Evolutionary conservation across 345 rosid species (phyloP).

Genomic region (Linum tenue): DNA sequence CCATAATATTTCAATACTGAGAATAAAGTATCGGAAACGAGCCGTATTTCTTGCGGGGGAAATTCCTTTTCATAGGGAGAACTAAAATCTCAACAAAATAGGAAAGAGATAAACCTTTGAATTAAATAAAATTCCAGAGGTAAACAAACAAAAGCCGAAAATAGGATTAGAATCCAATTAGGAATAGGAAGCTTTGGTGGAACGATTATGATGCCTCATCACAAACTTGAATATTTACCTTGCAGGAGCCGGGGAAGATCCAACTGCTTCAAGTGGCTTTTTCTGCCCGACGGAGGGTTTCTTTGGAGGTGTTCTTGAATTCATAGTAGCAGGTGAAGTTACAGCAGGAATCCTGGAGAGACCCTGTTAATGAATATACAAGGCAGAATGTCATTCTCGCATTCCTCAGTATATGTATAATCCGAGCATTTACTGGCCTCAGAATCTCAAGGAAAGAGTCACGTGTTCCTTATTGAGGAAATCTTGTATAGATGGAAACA

Average conservation of each 20-base stretch:
- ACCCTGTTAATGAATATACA: constrained; percentile 28
- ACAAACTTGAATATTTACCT: constrained; percentile 31
- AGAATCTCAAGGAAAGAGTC: background rate
- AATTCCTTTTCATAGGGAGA: no score
- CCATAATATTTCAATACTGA: no score
- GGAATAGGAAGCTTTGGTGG: background rate
- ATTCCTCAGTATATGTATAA: background rate
- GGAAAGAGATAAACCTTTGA: no score
- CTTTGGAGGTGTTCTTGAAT: constrained; percentile 52
- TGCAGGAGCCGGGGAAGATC: constrained; percentile 64
- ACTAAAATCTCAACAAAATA: no score
- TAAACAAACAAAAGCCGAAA: no score
- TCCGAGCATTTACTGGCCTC: background rate
- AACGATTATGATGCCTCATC: background rate
- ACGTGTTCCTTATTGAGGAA: background rate
- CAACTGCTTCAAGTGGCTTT: constrained; percentile 74
- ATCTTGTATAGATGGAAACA: background rate
- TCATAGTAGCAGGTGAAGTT: constrained; percentile 38
- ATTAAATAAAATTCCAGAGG: no score
- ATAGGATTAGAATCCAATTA: no score
- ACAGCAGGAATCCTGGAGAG: constrained; percentile 38
- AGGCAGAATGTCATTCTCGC: background rate
- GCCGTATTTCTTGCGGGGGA: no score
- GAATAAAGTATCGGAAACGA: no score
- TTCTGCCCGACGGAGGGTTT: constrained; percentile 66